These are phyloP conservation scores for Leishmania braziliensis DNA, from an alignment of 208 protist species.

Conservation along the genomic window DNA sequence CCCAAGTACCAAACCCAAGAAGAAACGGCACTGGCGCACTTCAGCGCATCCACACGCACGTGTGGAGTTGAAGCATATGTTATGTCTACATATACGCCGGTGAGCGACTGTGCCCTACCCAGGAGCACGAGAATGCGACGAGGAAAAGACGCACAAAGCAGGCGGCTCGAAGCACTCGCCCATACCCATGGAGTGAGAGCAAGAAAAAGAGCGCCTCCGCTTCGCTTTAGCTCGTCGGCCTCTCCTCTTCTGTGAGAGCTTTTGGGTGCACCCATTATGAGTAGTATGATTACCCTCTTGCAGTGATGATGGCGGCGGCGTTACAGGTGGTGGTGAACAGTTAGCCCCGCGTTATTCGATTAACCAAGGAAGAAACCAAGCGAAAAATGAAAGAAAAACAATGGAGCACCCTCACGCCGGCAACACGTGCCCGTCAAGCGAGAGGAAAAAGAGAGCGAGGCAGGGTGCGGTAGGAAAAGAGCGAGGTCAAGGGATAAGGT, in stretches of 20 bases:
- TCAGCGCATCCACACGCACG: neutral
- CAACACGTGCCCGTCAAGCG: neutral
- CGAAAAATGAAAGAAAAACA: neutral
- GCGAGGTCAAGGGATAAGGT: neutral
- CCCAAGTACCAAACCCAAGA: neutral
- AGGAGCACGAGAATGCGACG: too few relatives aligned
- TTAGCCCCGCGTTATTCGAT: constrained; percentile 11
- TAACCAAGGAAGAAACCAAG: neutral
- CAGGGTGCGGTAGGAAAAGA: neutral
- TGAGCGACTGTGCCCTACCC: neutral
- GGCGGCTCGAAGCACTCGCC: neutral
- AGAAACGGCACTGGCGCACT: neutral
- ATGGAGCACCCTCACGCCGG: neutral
- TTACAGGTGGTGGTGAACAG: neutral
- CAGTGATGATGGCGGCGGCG: neutral
- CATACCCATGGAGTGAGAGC: neutral
- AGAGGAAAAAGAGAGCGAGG: neutral
- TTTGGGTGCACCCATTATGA: neutral
- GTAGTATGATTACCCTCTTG: neutral
- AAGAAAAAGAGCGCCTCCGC: neutral
- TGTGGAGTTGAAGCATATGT: neutral
- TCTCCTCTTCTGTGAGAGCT: neutral
- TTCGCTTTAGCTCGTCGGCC: neutral
- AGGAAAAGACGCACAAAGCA: too few relatives aligned
- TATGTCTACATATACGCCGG: neutral